phyloP scores from a whole-genome alignment of 2,329 filamentous ascomycete genomes.

The Colletotrichum kahawae region DNA sequence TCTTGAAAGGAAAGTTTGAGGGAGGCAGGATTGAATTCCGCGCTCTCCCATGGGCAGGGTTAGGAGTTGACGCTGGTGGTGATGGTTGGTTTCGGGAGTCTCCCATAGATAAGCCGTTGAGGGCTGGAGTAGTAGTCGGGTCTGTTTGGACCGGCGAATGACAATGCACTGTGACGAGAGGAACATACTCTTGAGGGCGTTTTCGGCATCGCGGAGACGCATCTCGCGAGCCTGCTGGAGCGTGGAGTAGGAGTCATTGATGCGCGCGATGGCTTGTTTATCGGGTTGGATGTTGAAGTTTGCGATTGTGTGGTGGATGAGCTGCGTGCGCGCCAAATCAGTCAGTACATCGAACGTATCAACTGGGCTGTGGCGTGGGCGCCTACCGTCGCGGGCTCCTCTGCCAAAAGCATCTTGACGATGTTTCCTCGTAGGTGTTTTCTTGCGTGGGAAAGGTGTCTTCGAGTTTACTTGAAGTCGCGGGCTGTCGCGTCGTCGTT shows the following conservation, averaged over 20 bases:
- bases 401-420: constrained; percentile 88
- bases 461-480: not conserved
- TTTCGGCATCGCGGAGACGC: constrained; percentile 73
- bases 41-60: not conserved
- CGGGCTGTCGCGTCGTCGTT: not conserved
- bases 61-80: not conserved
- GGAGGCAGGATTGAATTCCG: too few relatives aligned
- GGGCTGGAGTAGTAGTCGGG: not conserved
- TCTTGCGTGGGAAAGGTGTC: not conserved
- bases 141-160: not conserved
- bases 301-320: constrained; percentile 88
- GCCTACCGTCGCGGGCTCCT: constrained; percentile 84
- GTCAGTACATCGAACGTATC: not conserved
- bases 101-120: not conserved
- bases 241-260: constrained; percentile 81
- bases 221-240: constrained; percentile 85
- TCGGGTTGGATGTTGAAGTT: constrained; percentile 97
- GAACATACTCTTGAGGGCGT: constrained; percentile 64
- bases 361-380: not conserved
- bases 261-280: constrained; percentile 81
- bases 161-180: not conserved
- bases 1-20: not conserved
- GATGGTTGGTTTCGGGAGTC: not conserved
- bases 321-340: constrained; percentile 50
- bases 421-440: not conserved